Conservation (phyloP, 2,329 filamentous ascomycete species). For the Arthrinium phaeospermum region DNA sequence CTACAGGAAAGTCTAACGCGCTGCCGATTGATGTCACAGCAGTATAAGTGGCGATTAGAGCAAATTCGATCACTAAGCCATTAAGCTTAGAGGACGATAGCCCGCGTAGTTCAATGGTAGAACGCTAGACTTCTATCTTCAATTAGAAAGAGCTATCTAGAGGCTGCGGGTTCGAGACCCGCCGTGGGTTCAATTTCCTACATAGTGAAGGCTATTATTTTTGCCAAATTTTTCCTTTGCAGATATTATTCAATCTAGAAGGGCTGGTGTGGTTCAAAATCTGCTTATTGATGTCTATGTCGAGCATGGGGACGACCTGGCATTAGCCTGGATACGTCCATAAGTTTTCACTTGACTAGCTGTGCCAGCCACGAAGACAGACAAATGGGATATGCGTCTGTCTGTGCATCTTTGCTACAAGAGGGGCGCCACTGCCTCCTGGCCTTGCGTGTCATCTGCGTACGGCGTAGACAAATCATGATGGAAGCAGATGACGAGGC, state of each 20-base stretch:
- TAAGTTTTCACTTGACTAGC: background rate
- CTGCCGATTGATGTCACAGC: no score
- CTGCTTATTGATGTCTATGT: no score
- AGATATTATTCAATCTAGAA: no score
- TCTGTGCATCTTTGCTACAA: background rate
- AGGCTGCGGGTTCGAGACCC: constrained; percentile 19
- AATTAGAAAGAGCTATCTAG: background rate
- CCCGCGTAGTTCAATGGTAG: background rate
- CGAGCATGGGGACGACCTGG: no score
- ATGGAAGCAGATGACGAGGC: background rate
- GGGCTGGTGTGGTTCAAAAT: no score
- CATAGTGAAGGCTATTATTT: background rate
- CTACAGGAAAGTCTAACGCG: no score
- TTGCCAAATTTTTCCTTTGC: background rate
- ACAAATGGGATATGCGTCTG: no score
- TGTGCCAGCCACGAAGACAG: background rate
- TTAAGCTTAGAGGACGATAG: background rate
- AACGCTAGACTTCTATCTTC: background rate
- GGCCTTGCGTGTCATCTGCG: background rate
- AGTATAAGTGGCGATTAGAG: no score
- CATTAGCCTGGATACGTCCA: background rate
- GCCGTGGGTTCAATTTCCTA: constrained; percentile 2
- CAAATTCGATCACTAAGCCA: no score
- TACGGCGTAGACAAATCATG: background rate
- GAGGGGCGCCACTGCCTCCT: background rate